Base-by-base conservation (phyloP, 108 stramenopile genomes). In the Fistulifera solaris region DNA sequence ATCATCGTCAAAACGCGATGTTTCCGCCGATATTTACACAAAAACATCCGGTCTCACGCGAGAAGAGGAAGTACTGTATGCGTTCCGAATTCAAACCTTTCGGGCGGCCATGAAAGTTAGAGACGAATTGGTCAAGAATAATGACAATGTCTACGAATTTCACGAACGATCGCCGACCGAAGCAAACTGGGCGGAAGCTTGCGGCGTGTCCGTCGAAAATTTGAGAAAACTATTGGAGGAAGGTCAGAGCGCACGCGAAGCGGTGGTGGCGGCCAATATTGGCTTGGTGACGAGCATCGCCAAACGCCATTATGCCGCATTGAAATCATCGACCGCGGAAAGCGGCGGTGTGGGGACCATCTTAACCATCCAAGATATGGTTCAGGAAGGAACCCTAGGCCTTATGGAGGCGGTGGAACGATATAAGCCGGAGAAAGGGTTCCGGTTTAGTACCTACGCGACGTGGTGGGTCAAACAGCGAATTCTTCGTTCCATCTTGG, bases 391-490 rank as follows among this genome's bases (percentile, higher is more conserved):
- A 12, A 76, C 83, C 44, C 57, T 94, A 19, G 96, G 96, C 6
- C 68, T 95, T 16, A 82, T 94, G 80, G 72, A 89, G 59, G 95
- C 96, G 24, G 92, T 89, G 7, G 96, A 95, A 59, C 80, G 91
- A 52, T 97, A 87, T 62, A 90, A 95, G 58, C 87, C 92, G 1
- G 65, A 65, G 26, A 69, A 78, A 15, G 94, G 94, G 11, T 79
- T 76, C 50, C 73, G 85, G 38, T 94, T 97, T 61, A 74, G 71
- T 24, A 97, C 96, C 7, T 97, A 97, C 70, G 94, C 92, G 0
- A 75, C 86, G 19, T 94, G 78, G 61, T 97, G 96, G 96, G 77
- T 97, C 16, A 69, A 82, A 40, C 96, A 97, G 68, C 57, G 93
- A 12, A 83, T 97, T 18, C 46, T 85, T 12, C 77, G 89, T n/a